These are phyloP conservation scores for Yarrowia divulgata DNA, from an alignment of 805 yeast species.

Conservation along the genomic window DNA sequence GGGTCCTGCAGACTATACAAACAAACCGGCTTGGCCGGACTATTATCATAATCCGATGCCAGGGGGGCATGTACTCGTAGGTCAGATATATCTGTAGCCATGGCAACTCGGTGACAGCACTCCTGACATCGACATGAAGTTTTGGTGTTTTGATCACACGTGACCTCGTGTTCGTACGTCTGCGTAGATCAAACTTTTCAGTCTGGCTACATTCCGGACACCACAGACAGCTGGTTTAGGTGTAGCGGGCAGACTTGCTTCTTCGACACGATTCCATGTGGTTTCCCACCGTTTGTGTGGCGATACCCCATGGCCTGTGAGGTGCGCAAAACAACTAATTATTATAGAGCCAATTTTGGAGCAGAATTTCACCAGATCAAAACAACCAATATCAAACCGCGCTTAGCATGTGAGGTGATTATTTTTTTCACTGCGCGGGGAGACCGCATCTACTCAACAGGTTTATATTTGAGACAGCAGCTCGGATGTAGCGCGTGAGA, in stretches of 20 bases:
- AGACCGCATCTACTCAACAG: background rate
- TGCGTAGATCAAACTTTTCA: background rate
- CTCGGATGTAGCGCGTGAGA: conserved; percentile 4
- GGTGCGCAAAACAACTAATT: background rate
- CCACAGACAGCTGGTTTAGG: background rate
- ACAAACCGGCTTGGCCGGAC: too few relatives aligned
- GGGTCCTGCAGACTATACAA: too few relatives aligned
- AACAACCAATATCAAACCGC: too few relatives aligned
- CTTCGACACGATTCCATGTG: conserved; percentile 3
- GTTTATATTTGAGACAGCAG: conserved; percentile 11
- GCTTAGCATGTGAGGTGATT: background rate
- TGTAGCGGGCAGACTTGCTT: conserved; percentile 1
- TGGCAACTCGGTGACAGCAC: too few relatives aligned
- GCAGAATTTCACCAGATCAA: background rate
- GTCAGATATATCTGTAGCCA: too few relatives aligned
- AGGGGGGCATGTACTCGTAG: too few relatives aligned
- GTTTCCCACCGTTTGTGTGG: background rate
- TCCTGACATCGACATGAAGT: too few relatives aligned
- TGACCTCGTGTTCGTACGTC: background rate
- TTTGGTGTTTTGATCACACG: background rate
- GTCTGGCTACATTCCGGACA: background rate
- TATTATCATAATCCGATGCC: too few relatives aligned
- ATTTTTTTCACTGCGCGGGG: background rate
- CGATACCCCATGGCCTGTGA: background rate
- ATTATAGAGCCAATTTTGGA: background rate